A percentile compares a stretch with the other conserved stretches of the same genome.
Conservation (phyloP, 768 basidiomycete species). For the Podaxis pistillaris region DNA sequence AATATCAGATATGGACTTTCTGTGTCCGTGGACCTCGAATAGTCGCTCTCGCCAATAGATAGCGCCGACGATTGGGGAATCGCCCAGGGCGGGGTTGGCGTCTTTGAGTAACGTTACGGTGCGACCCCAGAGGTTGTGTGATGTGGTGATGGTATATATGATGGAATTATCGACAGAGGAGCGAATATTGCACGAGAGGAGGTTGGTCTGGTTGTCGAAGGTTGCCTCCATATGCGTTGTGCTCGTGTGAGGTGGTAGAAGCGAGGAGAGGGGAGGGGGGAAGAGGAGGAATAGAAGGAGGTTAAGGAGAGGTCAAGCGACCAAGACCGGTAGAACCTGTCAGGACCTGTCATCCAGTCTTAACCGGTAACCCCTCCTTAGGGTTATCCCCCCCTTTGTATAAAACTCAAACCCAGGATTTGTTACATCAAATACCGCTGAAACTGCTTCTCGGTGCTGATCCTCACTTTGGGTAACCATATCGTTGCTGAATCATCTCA, state of each 20-base stretch:
- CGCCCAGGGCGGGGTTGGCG: constrained; percentile 39
- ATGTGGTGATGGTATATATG: constrained; percentile 43
- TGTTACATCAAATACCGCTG: no score
- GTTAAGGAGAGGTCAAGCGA: not conserved
- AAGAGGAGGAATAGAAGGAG: not conserved
- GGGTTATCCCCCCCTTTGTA: no score
- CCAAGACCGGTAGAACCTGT: not conserved
- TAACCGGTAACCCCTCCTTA: not conserved
- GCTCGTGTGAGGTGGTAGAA: not conserved
- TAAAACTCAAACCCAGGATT: no score
- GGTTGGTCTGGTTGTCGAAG: constrained; percentile 50
- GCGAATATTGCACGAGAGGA: constrained; percentile 43
- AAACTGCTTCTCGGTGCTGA: no score
- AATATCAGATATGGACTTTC: constrained; percentile 38
- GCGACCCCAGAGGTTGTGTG: constrained; percentile 40
- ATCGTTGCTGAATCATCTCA: no score
- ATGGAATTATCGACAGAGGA: constrained; percentile 42
- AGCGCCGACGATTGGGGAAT: constrained; percentile 37
- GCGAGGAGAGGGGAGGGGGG: not conserved
- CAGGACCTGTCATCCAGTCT: not conserved
- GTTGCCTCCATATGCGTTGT: constrained; percentile 41
- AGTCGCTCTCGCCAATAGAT: constrained; percentile 52
- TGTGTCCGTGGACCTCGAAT: constrained; percentile 43
- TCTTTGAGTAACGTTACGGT: constrained; percentile 45
- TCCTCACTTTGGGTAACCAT: no score